These are phyloP conservation scores for Populus nigra DNA, from an alignment of 345 rosid genomes.

Conservation along the genomic window DNA sequence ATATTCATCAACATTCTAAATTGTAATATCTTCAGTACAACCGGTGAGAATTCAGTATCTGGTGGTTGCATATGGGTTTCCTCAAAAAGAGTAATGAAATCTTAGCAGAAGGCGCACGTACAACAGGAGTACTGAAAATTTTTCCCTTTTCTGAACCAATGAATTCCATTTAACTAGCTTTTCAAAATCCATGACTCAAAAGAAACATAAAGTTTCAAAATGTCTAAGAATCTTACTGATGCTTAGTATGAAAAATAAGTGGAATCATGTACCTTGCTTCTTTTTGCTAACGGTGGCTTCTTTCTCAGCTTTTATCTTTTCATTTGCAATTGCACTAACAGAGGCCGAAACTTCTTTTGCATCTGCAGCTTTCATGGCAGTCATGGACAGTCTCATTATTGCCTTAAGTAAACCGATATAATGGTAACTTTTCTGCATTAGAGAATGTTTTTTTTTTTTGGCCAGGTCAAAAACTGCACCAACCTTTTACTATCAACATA, in stretches of 20 bases:
- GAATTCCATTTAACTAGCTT: background rate
- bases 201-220: background rate
- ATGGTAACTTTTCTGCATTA: conserved; percentile 80
- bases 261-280: conserved; percentile 57
- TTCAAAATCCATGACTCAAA: background rate
- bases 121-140: background rate
- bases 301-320: conserved; percentile 84
- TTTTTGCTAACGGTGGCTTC: conserved; percentile 73
- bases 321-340: conserved; percentile 79
- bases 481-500: background rate
- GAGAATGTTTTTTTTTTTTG: background rate
- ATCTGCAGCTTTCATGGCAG: conserved; percentile 74
- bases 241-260: background rate
- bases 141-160: background rate
- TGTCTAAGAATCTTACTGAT: background rate
- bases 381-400: conserved; percentile 76
- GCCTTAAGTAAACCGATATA: conserved; percentile 69
- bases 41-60: background rate
- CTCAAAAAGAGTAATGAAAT: background rate
- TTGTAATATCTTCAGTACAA: background rate
- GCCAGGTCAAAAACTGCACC: conserved; percentile 9
- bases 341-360: conserved; percentile 86
- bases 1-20: background rate
- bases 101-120: background rate
- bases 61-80: background rate